Conservation (phyloP, 345 rosid genomes). For the Aquilaria sinensis region DNA sequence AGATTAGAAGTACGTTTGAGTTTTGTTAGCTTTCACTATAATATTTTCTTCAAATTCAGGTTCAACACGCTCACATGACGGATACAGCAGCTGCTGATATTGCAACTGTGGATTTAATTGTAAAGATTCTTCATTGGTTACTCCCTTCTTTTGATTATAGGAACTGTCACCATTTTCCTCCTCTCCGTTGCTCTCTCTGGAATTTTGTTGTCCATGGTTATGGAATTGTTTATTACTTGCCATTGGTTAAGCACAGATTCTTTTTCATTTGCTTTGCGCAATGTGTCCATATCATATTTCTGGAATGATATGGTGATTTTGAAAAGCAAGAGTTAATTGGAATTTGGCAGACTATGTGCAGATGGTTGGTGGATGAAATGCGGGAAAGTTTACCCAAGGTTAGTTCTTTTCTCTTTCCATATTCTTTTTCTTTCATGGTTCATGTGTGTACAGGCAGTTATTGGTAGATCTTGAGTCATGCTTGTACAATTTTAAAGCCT, state of each 20-base stretch:
- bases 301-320: neutral
- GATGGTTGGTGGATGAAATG: constrained; percentile 95
- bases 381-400: constrained; percentile 89
- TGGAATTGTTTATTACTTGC: constrained; percentile 19
- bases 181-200: constrained; percentile 14
- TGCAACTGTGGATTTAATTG: constrained; percentile 71
- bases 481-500: no score
- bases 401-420: constrained; percentile 23
- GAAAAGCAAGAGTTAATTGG: constrained; percentile 16
- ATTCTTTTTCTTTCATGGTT: no score
- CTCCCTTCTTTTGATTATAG: constrained; percentile 96
- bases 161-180: constrained; percentile 32
- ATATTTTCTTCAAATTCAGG: constrained; percentile 48
- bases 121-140: constrained; percentile 66
- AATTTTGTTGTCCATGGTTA: constrained; percentile 28
- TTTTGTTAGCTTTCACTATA: constrained; percentile 4
- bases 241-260: constrained; percentile 6
- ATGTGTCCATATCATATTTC: neutral
- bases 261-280: constrained; percentile 7
- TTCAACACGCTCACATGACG: constrained; percentile 90
- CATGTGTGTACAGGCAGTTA: no score
- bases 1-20: constrained; percentile 50
- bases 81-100: constrained; percentile 91
- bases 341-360: constrained; percentile 32
- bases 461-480: no score